Evolutionary conservation across 139 green algal species (phyloP).

Genomic region (Asterochloris erici): DNA sequence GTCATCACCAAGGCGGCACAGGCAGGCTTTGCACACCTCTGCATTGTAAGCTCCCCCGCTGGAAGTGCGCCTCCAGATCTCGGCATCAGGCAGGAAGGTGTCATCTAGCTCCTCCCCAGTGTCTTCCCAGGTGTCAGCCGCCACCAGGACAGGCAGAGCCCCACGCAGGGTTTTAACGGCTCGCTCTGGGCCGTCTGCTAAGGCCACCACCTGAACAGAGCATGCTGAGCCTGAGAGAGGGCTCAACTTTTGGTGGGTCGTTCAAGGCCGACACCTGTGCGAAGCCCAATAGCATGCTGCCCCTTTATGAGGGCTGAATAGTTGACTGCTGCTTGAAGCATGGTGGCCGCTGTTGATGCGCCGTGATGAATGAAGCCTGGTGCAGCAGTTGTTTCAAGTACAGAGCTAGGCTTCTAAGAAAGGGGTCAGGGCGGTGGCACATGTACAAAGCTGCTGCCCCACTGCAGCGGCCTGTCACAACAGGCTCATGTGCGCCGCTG

Average conservation of each 20-base stretch:
- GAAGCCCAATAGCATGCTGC: neutral
- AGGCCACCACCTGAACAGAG: too few species aligned
- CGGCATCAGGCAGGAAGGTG: slow-evolving; percentile 79
- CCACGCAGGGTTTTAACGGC: slow-evolving; percentile 48
- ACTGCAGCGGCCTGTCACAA: too few species aligned
- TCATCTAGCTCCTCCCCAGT: slow-evolving; percentile 75
- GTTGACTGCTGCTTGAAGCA: too few species aligned
- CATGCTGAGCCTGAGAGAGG: neutral
- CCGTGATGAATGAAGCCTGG: too few species aligned
- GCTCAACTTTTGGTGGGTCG: too few species aligned
- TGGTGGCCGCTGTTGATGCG: too few species aligned
- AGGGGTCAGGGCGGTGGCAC: too few species aligned
- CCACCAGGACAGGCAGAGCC: slow-evolving; percentile 65
- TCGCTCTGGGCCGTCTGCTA: slow-evolving; percentile 29
- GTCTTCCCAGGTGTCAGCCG: slow-evolving; percentile 69
- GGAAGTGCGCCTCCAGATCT: slow-evolving; percentile 54
- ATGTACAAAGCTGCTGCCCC: too few species aligned
- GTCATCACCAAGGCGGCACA: neutral
- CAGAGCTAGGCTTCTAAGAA: too few species aligned
- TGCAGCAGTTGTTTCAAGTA: too few species aligned
- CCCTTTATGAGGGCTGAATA: neutral
- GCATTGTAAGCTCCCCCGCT: neutral
- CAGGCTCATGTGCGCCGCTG: too few species aligned
- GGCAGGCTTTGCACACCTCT: neutral
- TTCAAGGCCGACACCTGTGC: neutral